A percentile compares a stretch with the other conserved stretches of the same genome.
Conservation (phyloP, 2,329 filamentous ascomycete genomes). For the Rugonectria rugulosa region DNA sequence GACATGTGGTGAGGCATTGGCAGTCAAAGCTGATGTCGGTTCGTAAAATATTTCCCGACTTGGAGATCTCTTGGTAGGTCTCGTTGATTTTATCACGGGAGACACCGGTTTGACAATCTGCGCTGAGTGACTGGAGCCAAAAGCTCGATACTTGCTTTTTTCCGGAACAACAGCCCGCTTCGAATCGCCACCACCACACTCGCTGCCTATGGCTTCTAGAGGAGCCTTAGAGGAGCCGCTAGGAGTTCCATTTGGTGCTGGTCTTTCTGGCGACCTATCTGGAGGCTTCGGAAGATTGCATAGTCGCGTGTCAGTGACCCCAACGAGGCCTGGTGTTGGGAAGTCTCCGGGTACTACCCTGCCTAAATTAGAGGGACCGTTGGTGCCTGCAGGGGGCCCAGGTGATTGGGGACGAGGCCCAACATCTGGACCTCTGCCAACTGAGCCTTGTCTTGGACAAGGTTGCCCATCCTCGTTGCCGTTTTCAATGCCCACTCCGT, state of each 20-base stretch:
- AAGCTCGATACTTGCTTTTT: too few species aligned
- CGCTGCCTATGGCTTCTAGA: neutral
- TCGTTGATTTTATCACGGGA: too few species aligned
- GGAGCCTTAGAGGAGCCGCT: neutral
- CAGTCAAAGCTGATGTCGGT: too few species aligned
- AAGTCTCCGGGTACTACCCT: neutral
- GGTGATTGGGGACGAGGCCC: neutral
- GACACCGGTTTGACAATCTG: too few species aligned
- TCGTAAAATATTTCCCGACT: too few species aligned
- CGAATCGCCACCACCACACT: neutral
- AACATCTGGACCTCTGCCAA: neutral
- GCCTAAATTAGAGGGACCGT: neutral
- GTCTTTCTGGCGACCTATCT: neutral
- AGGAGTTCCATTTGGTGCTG: neutral
- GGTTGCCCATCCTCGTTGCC: neutral
- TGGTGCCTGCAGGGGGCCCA: neutral
- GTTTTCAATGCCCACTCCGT: neutral
- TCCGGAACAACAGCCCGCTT: too few species aligned
- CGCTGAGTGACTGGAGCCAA: too few species aligned
- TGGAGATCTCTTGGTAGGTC: too few species aligned
- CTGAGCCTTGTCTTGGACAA: neutral
- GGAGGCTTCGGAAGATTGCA: constrained; percentile 2
- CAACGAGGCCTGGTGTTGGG: neutral
- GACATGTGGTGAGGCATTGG: too few species aligned
- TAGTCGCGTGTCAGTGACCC: neutral